Evolutionary conservation across 495 filamentous ascomycete species (phyloP), one percentile per base, ranked within the genome.

Genomic region (Tuber microsphaerosporum): DNA sequence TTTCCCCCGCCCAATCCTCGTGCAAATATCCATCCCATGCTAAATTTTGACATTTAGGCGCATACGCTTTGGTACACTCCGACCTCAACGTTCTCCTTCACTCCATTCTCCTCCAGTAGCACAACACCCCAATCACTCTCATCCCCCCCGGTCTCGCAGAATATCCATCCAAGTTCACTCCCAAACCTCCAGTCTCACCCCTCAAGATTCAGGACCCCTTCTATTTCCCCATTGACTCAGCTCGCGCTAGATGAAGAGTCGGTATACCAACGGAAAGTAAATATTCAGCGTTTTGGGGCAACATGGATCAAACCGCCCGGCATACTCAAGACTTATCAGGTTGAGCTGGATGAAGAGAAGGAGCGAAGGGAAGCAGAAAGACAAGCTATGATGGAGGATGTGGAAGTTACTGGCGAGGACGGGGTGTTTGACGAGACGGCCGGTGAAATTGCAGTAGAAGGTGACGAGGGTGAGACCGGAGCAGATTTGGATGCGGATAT

Each of bases 221-320:
- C 78, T n/a, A 83, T 87, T 76, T 86, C 88, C 7, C 83, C 83
- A 17, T 88, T 95, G 31, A 86, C 89, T 46, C 87, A 89, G 26
- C 86, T 94, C 26, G 86, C 86, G 8, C 83, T 87, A 72, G 92
- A 94, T 82, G 93, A 96, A 83, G 85, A 87, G 74, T 87, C 88
- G 74, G 84, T 93, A 16, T 88, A 88, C 75, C 86, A 88, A 19
- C 90, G 93, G 68, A 92, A 91, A 81, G 85, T 87, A 37, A 91
- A 91, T 79, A 91, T 94, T 56, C 87, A 89, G 31, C 90, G 89
- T 75, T 93, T 93, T 79, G 93, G 93, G 72, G 88, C 86, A 78
- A 88, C 88, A 42, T 96, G 93, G 93, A 89, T 96, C 77, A 89
- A 88, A 72, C 93, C 93, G 16, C 91, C 91, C 0, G 92, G 92